Evolutionary conservation across 1,284 basidiomycete species (phyloP).

Genomic region (Heterobasidion irregulare): DNA sequence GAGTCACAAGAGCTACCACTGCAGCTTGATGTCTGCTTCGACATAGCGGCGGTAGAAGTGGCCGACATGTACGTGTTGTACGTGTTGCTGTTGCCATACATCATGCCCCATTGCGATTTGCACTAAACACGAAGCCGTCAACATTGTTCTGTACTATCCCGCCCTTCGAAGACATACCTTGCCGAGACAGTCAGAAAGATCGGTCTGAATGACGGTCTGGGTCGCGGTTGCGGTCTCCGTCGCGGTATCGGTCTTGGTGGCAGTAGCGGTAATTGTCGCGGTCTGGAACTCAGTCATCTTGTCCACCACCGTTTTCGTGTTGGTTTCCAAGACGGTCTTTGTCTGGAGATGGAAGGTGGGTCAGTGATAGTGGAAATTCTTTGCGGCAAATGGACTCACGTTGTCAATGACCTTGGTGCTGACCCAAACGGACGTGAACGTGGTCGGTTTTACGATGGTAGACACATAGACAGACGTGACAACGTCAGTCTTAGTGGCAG

Average conservation of each 20-base stretch:
- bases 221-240: constrained; percentile 30
- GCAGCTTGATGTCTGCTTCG: constrained; percentile 8
- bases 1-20: constrained; percentile 5
- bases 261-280: constrained; percentile 7
- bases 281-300: not conserved
- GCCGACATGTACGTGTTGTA: constrained; percentile 40
- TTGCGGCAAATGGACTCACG: constrained; percentile 1
- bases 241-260: constrained; percentile 32
- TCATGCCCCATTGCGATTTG: constrained; percentile 48
- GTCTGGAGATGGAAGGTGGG: constrained; percentile 5
- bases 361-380: not conserved
- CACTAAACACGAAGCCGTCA: constrained; percentile 27
- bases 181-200: constrained; percentile 44
- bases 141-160: constrained; percentile 5
- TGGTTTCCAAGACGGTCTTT: constrained; percentile 10
- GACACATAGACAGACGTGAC: constrained; percentile 12
- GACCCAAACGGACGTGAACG: constrained; percentile 10
- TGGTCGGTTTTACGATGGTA: constrained; percentile 12
- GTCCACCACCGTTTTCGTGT: not conserved
- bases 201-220: constrained; percentile 28
- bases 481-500: constrained; percentile 17
- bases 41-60: constrained; percentile 15
- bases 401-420: constrained; percentile 11
- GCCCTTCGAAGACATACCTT: constrained; percentile 24
- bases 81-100: constrained; percentile 39